Conservation (phyloP, 192 early-diverging fungal genomes). For the Podila minutissima region DNA sequence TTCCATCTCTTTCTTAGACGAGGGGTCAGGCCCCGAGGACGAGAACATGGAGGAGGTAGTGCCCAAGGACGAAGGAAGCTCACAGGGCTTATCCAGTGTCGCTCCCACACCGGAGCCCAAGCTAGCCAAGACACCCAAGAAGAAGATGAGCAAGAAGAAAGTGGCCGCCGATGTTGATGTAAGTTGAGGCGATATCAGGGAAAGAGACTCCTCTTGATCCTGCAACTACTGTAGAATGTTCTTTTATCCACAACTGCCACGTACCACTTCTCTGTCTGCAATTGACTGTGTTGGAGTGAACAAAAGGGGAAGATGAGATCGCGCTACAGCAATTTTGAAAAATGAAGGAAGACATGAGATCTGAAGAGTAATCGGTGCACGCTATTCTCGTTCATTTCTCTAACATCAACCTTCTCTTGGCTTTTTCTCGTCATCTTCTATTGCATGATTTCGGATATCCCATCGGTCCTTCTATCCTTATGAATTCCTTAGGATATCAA, state of each 20-base stretch:
- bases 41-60: slow-evolving; percentile 17
- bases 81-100: not conserved
- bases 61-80: not conserved
- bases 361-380: no score
- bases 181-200: not conserved
- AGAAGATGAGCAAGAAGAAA: not conserved
- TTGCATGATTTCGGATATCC: no score
- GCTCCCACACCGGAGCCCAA: not conserved
- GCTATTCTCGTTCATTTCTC: no score
- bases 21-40: not conserved
- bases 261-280: no score
- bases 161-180: not conserved
- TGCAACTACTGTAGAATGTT: no score
- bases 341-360: no score
- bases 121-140: not conserved
- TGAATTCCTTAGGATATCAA: not conserved
- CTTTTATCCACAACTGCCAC: no score
- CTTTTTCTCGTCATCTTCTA: no score
- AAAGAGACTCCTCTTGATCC: not conserved
- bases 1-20: not conserved
- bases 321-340: no score
- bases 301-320: no score
- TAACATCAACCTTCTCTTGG: no score
- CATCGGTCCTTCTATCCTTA: not conserved
- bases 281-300: no score